These are phyloP conservation scores for Trichoderma citrinoviride DNA, from an alignment of 2,329 filamentous ascomycete species.

Conservation along the genomic window DNA sequence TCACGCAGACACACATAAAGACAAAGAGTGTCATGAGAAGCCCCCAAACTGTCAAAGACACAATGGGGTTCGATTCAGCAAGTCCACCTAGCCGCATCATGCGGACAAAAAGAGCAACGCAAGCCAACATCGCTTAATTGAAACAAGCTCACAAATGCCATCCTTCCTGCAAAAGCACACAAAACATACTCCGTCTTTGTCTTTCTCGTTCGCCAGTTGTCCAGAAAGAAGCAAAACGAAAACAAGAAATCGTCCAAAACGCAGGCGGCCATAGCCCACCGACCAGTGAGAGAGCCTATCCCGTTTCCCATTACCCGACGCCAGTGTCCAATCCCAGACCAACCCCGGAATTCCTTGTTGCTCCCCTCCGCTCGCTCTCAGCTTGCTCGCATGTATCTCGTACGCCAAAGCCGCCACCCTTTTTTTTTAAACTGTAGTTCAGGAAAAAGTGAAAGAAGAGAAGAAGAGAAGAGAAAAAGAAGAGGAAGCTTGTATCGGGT, in stretches of 20 bases:
- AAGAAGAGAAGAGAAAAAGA: neutral
- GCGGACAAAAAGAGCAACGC: neutral
- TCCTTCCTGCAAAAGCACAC: neutral
- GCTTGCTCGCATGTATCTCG: neutral
- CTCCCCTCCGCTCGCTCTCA: neutral
- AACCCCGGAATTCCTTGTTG: neutral
- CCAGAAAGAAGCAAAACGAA: neutral
- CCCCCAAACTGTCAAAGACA: neutral
- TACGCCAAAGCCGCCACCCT: conserved; percentile 17
- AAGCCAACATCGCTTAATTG: conserved; percentile 1
- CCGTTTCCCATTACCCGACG: conserved; percentile 9
- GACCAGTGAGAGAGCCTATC: conserved; percentile 6
- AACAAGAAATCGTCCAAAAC: neutral
- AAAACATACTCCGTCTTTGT: neutral
- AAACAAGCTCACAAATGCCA: neutral
- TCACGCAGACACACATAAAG: neutral
- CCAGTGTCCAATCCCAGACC: neutral
- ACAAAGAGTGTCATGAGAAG: neutral
- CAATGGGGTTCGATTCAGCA: conserved; percentile 4
- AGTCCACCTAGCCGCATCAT: conserved; percentile 12
- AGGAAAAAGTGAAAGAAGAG: neutral
- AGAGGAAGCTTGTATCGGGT: too few relatives aligned
- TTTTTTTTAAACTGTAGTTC: neutral
- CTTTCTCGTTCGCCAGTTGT: neutral
- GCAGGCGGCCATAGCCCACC: neutral